phyloP scores from a whole-genome alignment of 148 eudicot species.

The Rhododendron kiyosumense region DNA sequence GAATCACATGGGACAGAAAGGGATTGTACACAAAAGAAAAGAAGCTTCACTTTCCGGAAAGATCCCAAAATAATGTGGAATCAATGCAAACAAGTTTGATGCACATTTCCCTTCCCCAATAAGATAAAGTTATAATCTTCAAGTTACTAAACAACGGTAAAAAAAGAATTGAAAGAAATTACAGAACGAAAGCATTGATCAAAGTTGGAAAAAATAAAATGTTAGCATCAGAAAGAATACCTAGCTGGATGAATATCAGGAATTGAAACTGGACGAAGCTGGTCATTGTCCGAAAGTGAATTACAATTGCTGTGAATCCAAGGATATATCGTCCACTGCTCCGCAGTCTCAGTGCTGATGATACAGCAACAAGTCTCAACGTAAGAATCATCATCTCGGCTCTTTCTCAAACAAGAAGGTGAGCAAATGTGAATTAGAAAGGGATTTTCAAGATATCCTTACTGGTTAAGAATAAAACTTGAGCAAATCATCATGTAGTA shows the following conservation, averaged over 20 bases:
- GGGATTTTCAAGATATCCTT: conserved; percentile 25
- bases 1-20: neutral
- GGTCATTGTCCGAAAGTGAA: conserved; percentile 76
- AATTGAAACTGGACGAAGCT: conserved; percentile 80
- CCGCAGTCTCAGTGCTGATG: conserved; percentile 52
- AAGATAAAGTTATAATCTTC: neutral
- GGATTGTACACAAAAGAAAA: neutral
- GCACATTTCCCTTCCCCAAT: neutral
- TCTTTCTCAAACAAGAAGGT: neutral
- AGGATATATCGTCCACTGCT: conserved; percentile 91
- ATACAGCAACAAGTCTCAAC: neutral
- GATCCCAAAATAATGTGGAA: neutral
- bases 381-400: neutral
- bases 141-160: neutral
- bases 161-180: neutral
- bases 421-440: neutral
- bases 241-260: conserved; percentile 97
- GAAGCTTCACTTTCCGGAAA: neutral
- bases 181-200: neutral
- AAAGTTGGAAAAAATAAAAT: neutral
- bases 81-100: neutral
- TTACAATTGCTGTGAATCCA: conserved; percentile 99
- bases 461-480: conserved; percentile 90
- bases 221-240: conserved; percentile 31
- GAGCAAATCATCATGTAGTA: conserved; percentile 99